Conservation (phyloP, 352 stramenopile genomes). For the Pythium dissotocum region DNA sequence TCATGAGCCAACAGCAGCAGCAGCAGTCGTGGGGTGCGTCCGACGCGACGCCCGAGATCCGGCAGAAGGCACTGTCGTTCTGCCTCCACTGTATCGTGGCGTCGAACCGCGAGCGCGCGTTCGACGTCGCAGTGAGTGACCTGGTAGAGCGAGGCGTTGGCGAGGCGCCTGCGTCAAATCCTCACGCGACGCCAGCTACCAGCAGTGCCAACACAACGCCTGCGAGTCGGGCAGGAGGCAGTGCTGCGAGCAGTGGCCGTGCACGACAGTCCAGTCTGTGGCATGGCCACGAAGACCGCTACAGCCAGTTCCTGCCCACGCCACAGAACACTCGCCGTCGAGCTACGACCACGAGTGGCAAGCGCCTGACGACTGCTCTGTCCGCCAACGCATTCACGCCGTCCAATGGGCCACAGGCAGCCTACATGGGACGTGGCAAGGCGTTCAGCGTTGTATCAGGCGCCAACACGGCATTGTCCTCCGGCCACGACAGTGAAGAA, state of each 20-base stretch:
- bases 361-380: conserved; percentile 20
- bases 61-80: conserved; percentile 30
- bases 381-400: conserved; percentile 2
- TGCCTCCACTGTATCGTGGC: conserved; percentile 29
- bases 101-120: conserved; percentile 24
- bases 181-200: background rate
- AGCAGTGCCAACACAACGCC: conserved; percentile 4
- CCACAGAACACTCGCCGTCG: conserved; percentile 8
- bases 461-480: conserved; percentile 6
- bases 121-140: conserved; percentile 25
- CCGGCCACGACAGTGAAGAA: conserved; percentile 7
- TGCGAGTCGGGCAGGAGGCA: background rate
- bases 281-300: conserved; percentile 12
- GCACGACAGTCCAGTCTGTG: conserved; percentile 14
- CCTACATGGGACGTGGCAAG: conserved; percentile 5
- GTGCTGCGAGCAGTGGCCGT: conserved; percentile 7
- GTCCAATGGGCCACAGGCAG: background rate
- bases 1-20: conserved; percentile 7
- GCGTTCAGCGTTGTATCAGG: conserved; percentile 22
- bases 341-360: conserved; percentile 20
- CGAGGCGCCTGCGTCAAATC: background rate
- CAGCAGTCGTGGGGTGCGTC: background rate
- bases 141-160: conserved; percentile 20
- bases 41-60: conserved; percentile 16
- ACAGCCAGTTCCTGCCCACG: conserved; percentile 16